These are phyloP conservation scores for Epichloe aotearoae DNA, from an alignment of 2,329 filamentous ascomycete genomes.

Conservation along the genomic window DNA sequence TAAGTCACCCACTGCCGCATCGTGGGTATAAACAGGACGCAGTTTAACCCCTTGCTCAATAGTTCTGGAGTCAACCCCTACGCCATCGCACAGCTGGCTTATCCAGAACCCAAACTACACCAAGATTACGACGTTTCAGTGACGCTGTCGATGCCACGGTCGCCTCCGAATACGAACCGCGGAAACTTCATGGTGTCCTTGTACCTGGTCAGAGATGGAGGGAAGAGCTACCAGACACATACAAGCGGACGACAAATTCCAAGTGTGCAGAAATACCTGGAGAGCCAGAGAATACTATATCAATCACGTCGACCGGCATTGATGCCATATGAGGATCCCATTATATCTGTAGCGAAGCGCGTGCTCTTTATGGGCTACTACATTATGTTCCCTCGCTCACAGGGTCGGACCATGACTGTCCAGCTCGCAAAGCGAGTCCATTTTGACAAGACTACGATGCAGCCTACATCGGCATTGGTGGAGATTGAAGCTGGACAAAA, in stretches of 20 bases:
- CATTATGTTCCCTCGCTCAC: constrained; percentile 48
- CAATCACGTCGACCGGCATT: constrained; percentile 62
- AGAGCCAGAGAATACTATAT: constrained; percentile 33
- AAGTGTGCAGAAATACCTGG: constrained; percentile 22
- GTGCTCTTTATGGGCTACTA: constrained; percentile 55
- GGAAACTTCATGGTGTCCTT: constrained; percentile 95
- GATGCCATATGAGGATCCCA: constrained; percentile 62
- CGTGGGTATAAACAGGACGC: not conserved
- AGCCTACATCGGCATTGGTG: constrained; percentile 35
- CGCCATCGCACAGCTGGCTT: constrained; percentile 32
- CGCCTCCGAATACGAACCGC: constrained; percentile 56
- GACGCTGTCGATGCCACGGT: constrained; percentile 63
- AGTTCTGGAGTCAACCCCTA: constrained; percentile 40
- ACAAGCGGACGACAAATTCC: not conserved
- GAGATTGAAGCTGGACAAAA: constrained; percentile 57
- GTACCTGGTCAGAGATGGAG: constrained; percentile 40
- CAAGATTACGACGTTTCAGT: constrained; percentile 81
- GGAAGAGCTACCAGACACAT: not conserved
- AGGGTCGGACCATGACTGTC: constrained; percentile 51
- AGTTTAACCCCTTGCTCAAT: constrained; percentile 7
- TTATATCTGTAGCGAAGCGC: constrained; percentile 49
- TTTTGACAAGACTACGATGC: constrained; percentile 35
- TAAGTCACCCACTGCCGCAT: constrained; percentile 17
- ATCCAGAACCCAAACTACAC: constrained; percentile 44
- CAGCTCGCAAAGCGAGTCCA: constrained; percentile 60